phyloP scores from a whole-genome alignment of 192 early-diverging fungal genomes.

The Coemansia reversa region DNA sequence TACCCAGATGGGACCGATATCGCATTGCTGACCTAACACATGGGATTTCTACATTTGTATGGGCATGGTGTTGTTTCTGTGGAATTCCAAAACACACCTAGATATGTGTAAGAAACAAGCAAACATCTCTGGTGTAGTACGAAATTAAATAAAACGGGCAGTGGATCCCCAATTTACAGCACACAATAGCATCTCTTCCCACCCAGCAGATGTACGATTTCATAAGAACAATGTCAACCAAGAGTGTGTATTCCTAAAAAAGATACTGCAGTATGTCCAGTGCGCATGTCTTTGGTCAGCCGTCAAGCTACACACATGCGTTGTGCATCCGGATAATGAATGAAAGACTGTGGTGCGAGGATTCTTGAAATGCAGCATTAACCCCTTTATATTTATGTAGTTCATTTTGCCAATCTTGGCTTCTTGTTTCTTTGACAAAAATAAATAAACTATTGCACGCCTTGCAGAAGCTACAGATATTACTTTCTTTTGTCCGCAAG shows the following conservation, averaged over 20 bases:
- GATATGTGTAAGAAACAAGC: background rate
- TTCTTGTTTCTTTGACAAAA: background rate
- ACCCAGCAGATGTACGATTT: slow-evolving; percentile 6
- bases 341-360: background rate
- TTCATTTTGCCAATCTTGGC: background rate
- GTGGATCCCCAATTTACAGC: background rate
- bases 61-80: background rate
- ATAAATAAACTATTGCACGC: background rate
- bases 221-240: slow-evolving; percentile 6
- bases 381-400: background rate
- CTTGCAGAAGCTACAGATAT: background rate
- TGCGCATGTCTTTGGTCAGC: background rate
- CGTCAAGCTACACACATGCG: slow-evolving; percentile 4
- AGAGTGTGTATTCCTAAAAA: background rate
- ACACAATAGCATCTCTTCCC: background rate
- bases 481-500: background rate
- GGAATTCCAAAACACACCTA: background rate
- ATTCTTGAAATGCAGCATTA: slow-evolving; percentile 1
- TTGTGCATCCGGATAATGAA: slow-evolving; percentile 9
- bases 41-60: background rate
- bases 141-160: background rate
- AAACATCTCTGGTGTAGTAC: background rate
- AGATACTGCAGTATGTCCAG: slow-evolving; percentile 1
- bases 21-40: background rate
- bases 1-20: background rate